Evolutionary conservation across 495 filamentous ascomycete species (phyloP), one percentile per base, ranked within the genome.

Genomic region (Symbiotaphrina buchneri): DNA sequence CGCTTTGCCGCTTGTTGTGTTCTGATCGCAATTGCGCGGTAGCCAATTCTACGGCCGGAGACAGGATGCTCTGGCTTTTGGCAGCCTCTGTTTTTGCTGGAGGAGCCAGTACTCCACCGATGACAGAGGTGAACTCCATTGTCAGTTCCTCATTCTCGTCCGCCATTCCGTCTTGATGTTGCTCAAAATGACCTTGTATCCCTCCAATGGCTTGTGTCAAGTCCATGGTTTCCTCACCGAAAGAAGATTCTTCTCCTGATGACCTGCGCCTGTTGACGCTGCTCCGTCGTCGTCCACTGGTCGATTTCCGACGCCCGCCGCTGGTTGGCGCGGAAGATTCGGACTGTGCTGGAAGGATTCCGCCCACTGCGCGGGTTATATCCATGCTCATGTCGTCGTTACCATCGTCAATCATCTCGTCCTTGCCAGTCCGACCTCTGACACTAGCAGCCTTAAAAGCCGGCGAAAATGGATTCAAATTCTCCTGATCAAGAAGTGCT

Each of bases 131-230:
- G 2, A 34, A 25, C 11, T 34, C 32, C 77, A 84, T 82, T 6
- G 73, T 79, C 46, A 80, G 63, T 18, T 80, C 75, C 34, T 76
- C 72, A 22, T 64, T 60, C 13, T 46, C 45, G 10, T 58, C 28
- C n/a, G 20, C 28, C 6, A 22, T 21, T 16, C 10, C 13, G 3
- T 15, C 30, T 6, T 22, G 27, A 7, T 16, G 11, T 10, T 37
- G 31, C 30, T 31, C 29, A 8, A 16, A 4, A 13, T 18, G 8
- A 23, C 26, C 28, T n/a, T 33, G 40, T n/a, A 56, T 52, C 11
- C 35, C 39, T 8, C 51, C 49, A 8, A 56, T 35, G 5, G 48
- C 43, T 30, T 45, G 40, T 1, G 51, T 54, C 6, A 55, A 35
- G 23, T 58, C 54, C 53, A 58, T 58, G 4, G 47, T 52, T 5